Evolutionary conservation across 164 flowering plant genomes (phyloP).

Genomic region (Kalanchoe fedtschenkoi): DNA sequence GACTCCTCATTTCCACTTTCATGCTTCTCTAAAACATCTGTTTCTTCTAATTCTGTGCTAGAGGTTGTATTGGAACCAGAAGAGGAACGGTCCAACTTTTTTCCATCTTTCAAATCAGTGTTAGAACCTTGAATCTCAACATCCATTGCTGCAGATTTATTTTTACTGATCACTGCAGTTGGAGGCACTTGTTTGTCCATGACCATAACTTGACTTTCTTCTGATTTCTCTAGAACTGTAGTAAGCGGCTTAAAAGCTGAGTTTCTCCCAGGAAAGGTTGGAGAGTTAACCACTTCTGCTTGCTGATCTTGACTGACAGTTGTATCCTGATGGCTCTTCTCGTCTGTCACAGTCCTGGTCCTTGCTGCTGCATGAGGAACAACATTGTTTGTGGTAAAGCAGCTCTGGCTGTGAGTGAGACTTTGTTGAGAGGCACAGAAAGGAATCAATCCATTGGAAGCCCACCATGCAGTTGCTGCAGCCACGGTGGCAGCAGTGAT

Average conservation of each 20-base stretch:
- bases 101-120: constrained; percentile 34
- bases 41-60: constrained; percentile 82
- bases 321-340: neutral
- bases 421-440: constrained; percentile 23
- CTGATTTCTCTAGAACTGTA: constrained; percentile 43
- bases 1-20: constrained; percentile 41
- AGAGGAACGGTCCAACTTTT: constrained; percentile 74
- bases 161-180: constrained; percentile 17
- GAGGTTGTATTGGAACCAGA: constrained; percentile 94
- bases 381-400: constrained; percentile 22
- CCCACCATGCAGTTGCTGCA: constrained; percentile 99
- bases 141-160: constrained; percentile 17
- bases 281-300: neutral
- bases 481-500: constrained; percentile 85
- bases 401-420: constrained; percentile 41
- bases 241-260: constrained; percentile 31
- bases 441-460: constrained; percentile 76
- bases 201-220: constrained; percentile 29
- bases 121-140: constrained; percentile 27
- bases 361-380: constrained; percentile 30
- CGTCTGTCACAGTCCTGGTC: neutral
- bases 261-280: constrained; percentile 3
- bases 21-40: constrained; percentile 46
- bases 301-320: neutral
- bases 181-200: constrained; percentile 11